Evolutionary conservation across 2,329 filamentous ascomycete genomes (phyloP).

Genomic region (Aspergillus costaricaensis): DNA sequence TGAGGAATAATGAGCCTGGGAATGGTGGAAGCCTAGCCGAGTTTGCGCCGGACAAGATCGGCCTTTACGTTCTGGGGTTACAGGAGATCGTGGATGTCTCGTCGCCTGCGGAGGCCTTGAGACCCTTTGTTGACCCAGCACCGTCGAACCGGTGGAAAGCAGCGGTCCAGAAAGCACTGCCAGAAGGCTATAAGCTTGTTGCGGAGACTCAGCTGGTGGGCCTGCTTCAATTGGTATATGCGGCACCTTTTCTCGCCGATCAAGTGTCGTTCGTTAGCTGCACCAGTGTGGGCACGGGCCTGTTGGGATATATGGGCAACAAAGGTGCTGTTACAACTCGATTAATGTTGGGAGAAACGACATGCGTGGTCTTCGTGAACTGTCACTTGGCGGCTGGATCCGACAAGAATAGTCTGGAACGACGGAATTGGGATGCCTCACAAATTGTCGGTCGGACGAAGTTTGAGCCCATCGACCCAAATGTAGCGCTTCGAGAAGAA

Average conservation of each 20-base stretch:
- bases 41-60: constrained; percentile 63
- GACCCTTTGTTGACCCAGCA: constrained; percentile 71
- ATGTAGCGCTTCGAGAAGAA: constrained; percentile 62
- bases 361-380: constrained; percentile 85
- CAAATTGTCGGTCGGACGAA: constrained; percentile 76
- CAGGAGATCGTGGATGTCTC: constrained; percentile 91
- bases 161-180: constrained; percentile 72
- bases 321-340: constrained; percentile 86
- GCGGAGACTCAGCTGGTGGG: constrained; percentile 85
- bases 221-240: constrained; percentile 80
- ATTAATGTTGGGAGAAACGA: constrained; percentile 85
- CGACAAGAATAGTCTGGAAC: constrained; percentile 73
- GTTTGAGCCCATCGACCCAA: constrained; percentile 73
- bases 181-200: constrained; percentile 73
- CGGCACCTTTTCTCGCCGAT: constrained; percentile 71
- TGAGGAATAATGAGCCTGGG: constrained; percentile 16
- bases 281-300: constrained; percentile 79
- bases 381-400: constrained; percentile 86
- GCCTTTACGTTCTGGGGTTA: constrained; percentile 84
- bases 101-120: constrained; percentile 75
- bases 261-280: constrained; percentile 81
- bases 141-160: constrained; percentile 78
- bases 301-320: constrained; percentile 93
- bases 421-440: constrained; percentile 84
- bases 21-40: constrained; percentile 25